Base-by-base conservation (phyloP, 83 land plant genomes). In the Thuja plicata region DNA sequence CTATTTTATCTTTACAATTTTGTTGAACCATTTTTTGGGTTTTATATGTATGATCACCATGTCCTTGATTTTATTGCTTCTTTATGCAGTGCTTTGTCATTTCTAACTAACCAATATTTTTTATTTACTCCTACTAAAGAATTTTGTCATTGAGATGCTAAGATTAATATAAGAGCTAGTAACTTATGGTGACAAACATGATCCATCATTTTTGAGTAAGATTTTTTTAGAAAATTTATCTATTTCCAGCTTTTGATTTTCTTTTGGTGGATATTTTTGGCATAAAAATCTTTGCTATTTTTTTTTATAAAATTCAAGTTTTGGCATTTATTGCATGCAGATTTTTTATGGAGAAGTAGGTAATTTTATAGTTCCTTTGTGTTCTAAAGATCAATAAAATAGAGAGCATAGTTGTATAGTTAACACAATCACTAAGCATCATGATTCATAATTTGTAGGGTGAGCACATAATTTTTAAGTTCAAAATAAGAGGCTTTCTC, bases 281-380 rank as follows among this genome's bases (percentile, higher is more conserved):
- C 54, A 30, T 0, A 45, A 16, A 83, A 37, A 54, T 21, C 62
- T 88, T 89, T 34, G 32, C 21, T n/a, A n/a, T n/a, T 79, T 41
- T 38, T 10, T 80, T 80, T 60, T 48, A 79, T 45, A 32, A 46
- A 88, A 80, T 45, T 38, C 7, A 54, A 70, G 45, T 57, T 48
- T 90, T 86, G 43, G 79, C 17, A 11, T 46, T 37, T 16, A 46
- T 11, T 86, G 11, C 48, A 15, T 89, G 50, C 86, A 97, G 99
- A 89, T 96, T 93, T 89, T 98, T 98, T 87, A 98, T 98, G 99
- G 99, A 98, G 93, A 98, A 96, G 91, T 96, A 98, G 90, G 94
- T 98, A 87, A 95, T 98, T 99, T 95, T 93, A 37, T 94, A 94
- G 86, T 96, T 98, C 91, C 90, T 94, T 21, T 95, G 97, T 16